Percentiles rank a stretch among this genome's conserved stretches.
These are phyloP conservation scores for Phytophthora sansomeana DNA, from an alignment of 352 stramenopile genomes.

Conservation along the genomic window DNA sequence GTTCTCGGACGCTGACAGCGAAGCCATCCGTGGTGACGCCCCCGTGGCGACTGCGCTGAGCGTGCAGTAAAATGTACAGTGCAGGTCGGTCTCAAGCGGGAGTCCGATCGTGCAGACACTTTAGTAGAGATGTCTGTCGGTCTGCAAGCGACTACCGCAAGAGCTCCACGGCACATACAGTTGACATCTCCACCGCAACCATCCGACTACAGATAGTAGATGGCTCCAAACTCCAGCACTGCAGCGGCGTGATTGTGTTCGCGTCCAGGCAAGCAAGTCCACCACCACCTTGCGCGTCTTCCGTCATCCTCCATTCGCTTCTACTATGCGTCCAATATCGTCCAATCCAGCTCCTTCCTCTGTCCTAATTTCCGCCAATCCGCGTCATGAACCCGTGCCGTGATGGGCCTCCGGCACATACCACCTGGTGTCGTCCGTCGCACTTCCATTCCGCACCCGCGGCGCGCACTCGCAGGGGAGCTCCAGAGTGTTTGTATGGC, in stretches of 20 bases:
- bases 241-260: no score
- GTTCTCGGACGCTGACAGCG: conserved; percentile 11
- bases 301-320: not conserved
- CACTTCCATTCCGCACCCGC: not conserved
- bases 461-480: conserved; percentile 6
- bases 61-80: no score
- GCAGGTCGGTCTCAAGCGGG: conserved; percentile 2
- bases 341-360: not conserved
- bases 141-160: not conserved
- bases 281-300: not conserved
- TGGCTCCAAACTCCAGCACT: no score
- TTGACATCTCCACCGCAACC: no score
- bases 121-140: conserved; percentile 16
- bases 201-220: no score
- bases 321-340: not conserved
- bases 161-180: not conserved
- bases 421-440: conserved; percentile 3
- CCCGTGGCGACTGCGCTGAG: not conserved
- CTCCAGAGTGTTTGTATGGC: conserved; percentile 7
- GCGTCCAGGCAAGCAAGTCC: no score
- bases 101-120: conserved; percentile 30
- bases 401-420: conserved; percentile 7
- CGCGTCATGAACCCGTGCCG: not conserved
- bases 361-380: conserved; percentile 26
- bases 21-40: conserved; percentile 12